Base-by-base conservation (phyloP, 1,284 basidiomycete species). In the Tylopilus orsonianus region DNA sequence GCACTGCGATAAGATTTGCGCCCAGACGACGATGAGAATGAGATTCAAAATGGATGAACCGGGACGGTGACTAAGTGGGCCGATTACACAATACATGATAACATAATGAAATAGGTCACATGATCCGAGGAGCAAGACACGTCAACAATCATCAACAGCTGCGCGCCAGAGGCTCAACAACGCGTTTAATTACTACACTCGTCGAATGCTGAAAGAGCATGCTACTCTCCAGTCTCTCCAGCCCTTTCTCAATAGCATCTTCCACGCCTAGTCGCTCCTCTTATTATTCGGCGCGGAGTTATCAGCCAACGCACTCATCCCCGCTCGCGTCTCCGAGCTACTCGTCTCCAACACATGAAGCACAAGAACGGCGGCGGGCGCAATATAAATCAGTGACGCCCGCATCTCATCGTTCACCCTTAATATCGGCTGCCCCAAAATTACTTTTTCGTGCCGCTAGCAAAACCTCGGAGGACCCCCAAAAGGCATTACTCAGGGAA, bases 401-500 rank as follows among this genome's bases (percentile, higher is more conserved):
- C 16, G 8, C 49, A 18, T 56, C 53, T 3, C 39, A 30, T 24
- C 62, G 44, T 14, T 38, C 47, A 1, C 27, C 58, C 4, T 18
- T 32, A 12, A 19, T 34, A 1, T 33, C 45, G 6, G 1, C 44
- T 9, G 58, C 67, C 13, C 54, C 62, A 9, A 55, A 64, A 43
- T 35, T 61, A 30, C 40, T 50, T 48, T 52, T 58, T 37, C 34
- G 55, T 34, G 12, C 16, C 14, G 30, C 39, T 0, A 47, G 5
- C 35, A 60, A 44, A 49, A 56, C 48, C 10, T 49, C 54, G 10
- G 60, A 67, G 26, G 75, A 76, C 1, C 62, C 74, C 1, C 67
- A 73, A 50, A 79, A 77, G 44, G 53, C 66, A 4, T 74, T 87
- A 35, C 65, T 88, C 37, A 68, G 82, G 19, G 78, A 83, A 41